Evolutionary conservation across 2,329 filamentous ascomycete genomes (phyloP).

Genomic region (Mycosphaerella arachidis): DNA sequence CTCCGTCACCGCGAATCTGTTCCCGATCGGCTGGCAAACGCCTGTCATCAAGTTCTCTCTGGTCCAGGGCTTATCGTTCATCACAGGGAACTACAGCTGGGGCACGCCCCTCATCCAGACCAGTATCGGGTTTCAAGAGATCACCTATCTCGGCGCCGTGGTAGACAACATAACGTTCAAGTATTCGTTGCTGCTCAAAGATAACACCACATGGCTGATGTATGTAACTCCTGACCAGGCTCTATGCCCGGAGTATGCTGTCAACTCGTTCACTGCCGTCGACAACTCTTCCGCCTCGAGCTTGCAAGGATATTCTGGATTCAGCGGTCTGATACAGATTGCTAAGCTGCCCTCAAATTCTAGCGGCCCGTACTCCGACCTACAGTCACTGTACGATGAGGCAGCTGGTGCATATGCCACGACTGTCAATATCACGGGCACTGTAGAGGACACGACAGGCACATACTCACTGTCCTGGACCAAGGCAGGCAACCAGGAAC

Average conservation of each 20-base stretch:
- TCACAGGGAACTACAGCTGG: slow-evolving; percentile 68
- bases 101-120: slow-evolving; percentile 70
- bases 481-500: slow-evolving; percentile 60
- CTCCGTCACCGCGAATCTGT: slow-evolving; percentile 65
- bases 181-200: slow-evolving; percentile 70
- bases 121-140: slow-evolving; percentile 65
- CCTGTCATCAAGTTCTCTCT: slow-evolving; percentile 72
- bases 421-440: slow-evolving; percentile 60
- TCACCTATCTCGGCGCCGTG: slow-evolving; percentile 49
- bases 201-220: slow-evolving; percentile 62
- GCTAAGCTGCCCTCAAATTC: slow-evolving; percentile 62
- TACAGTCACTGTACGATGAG: slow-evolving; percentile 67
- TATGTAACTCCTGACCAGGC: slow-evolving; percentile 62
- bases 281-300: slow-evolving; percentile 52
- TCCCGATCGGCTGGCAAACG: slow-evolving; percentile 41
- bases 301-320: slow-evolving; percentile 61
- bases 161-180: slow-evolving; percentile 66
- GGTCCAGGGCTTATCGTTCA: slow-evolving; percentile 83
- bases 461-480: slow-evolving; percentile 69
- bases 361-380: slow-evolving; percentile 38
- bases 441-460: slow-evolving; percentile 55
- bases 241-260: slow-evolving; percentile 45
- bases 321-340: slow-evolving; percentile 76
- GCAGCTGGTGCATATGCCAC: slow-evolving; percentile 71
- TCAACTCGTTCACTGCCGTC: slow-evolving; percentile 58